Conservation (phyloP, 768 basidiomycete species). For the Boletus barrowsii region DNA sequence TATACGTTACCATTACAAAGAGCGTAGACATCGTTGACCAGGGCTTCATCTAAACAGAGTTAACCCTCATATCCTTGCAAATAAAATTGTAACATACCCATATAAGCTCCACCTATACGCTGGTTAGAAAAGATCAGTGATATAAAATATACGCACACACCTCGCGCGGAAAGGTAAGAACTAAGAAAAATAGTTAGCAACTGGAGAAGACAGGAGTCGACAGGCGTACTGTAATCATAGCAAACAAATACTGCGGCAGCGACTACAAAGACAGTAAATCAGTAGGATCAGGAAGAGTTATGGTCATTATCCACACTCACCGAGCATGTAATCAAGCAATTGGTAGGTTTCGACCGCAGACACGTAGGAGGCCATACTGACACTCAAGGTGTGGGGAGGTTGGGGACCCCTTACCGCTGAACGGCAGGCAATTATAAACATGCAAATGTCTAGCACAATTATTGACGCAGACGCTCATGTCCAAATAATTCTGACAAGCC, state of each 20-base stretch:
- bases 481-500: not conserved
- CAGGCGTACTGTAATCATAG: slow-evolving; percentile 9
- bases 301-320: not conserved
- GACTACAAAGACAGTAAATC: not conserved
- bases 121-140: not conserved
- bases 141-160: not conserved
- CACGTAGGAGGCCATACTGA: not conserved
- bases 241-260: not conserved
- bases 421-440: not conserved
- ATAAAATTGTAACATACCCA: slow-evolving; percentile 4
- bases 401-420: too few relatives aligned
- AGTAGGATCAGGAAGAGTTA: too few relatives aligned
- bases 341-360: not conserved
- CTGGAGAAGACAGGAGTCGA: not conserved
- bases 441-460: not conserved
- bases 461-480: not conserved
- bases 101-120: slow-evolving; percentile 3
- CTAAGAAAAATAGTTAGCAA: not conserved
- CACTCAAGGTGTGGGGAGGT: not conserved
- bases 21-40: slow-evolving; percentile 11
- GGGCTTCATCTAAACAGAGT: slow-evolving; percentile 4
- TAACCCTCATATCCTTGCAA: not conserved
- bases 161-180: slow-evolving; percentile 7
- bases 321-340: not conserved
- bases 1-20: slow-evolving; percentile 8